Evolutionary conservation across 2,329 filamentous ascomycete species (phyloP).

Genomic region (Monosporascus cannonballus): DNA sequence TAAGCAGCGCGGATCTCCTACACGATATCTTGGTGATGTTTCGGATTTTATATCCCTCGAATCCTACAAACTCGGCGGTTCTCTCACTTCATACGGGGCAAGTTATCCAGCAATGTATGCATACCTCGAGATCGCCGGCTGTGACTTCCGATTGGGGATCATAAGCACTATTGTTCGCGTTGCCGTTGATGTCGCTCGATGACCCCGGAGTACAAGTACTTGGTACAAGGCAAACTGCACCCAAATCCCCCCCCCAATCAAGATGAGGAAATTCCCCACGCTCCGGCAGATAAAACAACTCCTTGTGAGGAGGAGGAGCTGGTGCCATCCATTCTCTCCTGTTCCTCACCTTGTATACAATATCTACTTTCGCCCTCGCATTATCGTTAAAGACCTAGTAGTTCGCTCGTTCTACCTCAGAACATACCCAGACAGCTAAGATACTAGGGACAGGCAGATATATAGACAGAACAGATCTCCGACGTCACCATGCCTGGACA

Average conservation of each 20-base stretch:
- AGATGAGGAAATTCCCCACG: background rate
- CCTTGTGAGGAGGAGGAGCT: background rate
- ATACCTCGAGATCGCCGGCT: background rate
- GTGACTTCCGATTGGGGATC: background rate
- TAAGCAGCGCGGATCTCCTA: too few relatives aligned
- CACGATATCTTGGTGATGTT: too few relatives aligned
- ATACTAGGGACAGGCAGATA: background rate
- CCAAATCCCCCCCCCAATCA: background rate
- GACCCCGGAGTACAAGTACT: background rate
- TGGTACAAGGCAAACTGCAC: background rate
- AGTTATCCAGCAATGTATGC: background rate
- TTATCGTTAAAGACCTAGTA: too few relatives aligned
- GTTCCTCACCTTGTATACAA: too few relatives aligned
- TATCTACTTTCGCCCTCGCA: too few relatives aligned
- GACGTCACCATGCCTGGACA: background rate
- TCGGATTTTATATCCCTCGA: too few relatives aligned
- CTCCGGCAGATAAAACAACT: background rate
- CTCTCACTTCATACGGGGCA: too few relatives aligned
- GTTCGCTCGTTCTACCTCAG: background rate
- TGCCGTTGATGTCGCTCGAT: background rate
- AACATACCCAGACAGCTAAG: background rate
- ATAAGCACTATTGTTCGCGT: background rate
- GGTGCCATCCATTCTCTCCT: background rate
- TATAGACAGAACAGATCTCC: background rate
- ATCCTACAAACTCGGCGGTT: too few relatives aligned